Base-by-base conservation (phyloP, 306 rosid genomes). In the Cicer cuneatum region DNA sequence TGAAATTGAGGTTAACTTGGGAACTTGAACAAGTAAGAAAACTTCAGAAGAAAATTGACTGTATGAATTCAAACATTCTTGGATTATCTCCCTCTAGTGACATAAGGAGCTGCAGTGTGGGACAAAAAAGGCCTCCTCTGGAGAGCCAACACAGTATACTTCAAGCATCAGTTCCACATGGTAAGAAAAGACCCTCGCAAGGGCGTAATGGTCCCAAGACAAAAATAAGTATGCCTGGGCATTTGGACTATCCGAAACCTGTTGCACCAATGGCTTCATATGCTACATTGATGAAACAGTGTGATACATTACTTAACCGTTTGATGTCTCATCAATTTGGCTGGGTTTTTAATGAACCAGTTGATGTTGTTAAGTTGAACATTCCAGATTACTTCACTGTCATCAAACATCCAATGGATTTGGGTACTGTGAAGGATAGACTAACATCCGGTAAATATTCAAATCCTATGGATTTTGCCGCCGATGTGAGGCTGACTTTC, bases 381-480 rank as follows among this genome's bases (percentile, higher is more conserved):
- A 93, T 93, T 78, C 98, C 97, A 0, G 98, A 93, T 81, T 93
- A 93, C 85, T 91, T 74, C 70, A 85, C 71, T 7, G 92, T 93
- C 69, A 91, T 93, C 77, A 91, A 91, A 80, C 89, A 88, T 86
- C 98, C 98, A 51, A 93, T 93, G 98, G 98, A 93, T 83, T 69
- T 93, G 84, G 96, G 98, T 39, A 89, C 98, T 0, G 92, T 93
- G 53, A 87, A 87, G 88, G 80, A 83, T 72, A 91, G 82, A 84
- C 15, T 91, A 14, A 42, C 83, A 51, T 82, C 89, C 15, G 89
- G 92, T 12, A 78, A 80, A 69, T 93, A 91, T 73, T 76, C 86
- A 2, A 80, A 63, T 79, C 96, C 90, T 1, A 60, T 86, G 71
- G 89, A 73, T 57, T 93, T 91, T 85, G 93, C 94, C 77, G 88